Evolutionary conservation across 345 rosid species (phyloP), one percentile per base, ranked within the genome.

Genomic region (Angophora floribunda): DNA sequence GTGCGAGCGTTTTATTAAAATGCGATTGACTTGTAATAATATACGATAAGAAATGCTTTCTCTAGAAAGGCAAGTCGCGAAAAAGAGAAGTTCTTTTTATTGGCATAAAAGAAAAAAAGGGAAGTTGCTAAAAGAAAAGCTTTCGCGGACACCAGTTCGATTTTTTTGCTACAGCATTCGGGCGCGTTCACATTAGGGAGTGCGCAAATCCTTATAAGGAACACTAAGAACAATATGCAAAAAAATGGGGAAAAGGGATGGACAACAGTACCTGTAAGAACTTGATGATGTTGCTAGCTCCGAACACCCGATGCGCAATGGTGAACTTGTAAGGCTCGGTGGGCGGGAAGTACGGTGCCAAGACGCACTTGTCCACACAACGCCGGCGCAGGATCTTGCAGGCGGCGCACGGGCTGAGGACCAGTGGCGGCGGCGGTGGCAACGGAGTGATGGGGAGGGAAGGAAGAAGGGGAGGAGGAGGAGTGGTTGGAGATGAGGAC

Each of bases 231-330:
- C 41, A n/a, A 41, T 2, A 36, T 63, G 75, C 28, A 55, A 61
- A n/a, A 63, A 63, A 14, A 32, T 63, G 75, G 75, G 41, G 49
- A 59, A 36, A 51, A 5, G 47, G 67, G 10, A 9, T 22, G 86
- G 52, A 22, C 32, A 47, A 52, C 84, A 4, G 13, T 88, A 93
- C 94, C 93, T 93, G 94, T 78, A 93, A 89, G 91, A 93, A 93
- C 91, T 93, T 93, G 89, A 91, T 93, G 87, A 93, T 89, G 91
- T 93, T 93, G 91, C 94, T 93, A 80, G 94, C 93, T 7, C 94
- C 94, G 28, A 93, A 93, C 30, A 93, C 94, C 15, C 94, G 87
- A 70, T 92, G 94, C 61, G 94, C 93, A 59, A 89, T 90, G 91
- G 93, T 93, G 92, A 93, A 91, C 88, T 93, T 93, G n/a, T 85